A percentile compares a stretch with the other conserved stretches of the same genome.
Conservation (phyloP, 1,284 basidiomycete genomes). For the Psilocybe mexicana region DNA sequence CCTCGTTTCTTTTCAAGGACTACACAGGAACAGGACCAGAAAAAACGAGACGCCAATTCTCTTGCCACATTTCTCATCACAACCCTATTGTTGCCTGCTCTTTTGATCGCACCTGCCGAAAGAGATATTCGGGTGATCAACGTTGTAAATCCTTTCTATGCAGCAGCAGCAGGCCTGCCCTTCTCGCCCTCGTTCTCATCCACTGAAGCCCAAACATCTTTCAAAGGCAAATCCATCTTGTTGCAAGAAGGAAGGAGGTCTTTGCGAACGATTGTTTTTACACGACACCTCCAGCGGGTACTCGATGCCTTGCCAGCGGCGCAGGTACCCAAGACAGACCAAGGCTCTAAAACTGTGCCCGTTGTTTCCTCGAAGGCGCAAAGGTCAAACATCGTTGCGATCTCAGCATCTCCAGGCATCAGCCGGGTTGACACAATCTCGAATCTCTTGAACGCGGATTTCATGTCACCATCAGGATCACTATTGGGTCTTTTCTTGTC, state of each 20-base stretch:
- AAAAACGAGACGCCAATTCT: constrained; percentile 47
- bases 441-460: constrained; percentile 52
- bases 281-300: constrained; percentile 75
- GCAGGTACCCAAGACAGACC: constrained; percentile 55
- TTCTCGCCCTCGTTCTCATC: constrained; percentile 26
- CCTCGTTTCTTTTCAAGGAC: constrained; percentile 32
- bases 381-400: constrained; percentile 70
- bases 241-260: constrained; percentile 65
- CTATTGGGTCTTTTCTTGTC: constrained; percentile 47
- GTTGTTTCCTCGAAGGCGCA: constrained; percentile 50
- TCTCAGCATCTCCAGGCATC: constrained; percentile 73
- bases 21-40: constrained; percentile 29
- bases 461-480: constrained; percentile 31
- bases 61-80: constrained; percentile 77
- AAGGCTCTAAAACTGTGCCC: constrained; percentile 39
- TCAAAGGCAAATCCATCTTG: constrained; percentile 39
- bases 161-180: constrained; percentile 54
- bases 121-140: constrained; percentile 83
- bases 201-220: constrained; percentile 3
- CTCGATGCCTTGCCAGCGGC: constrained; percentile 70
- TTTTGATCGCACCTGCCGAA: constrained; percentile 79
- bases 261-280: constrained; percentile 62
- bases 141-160: constrained; percentile 83
- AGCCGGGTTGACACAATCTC: constrained; percentile 67
- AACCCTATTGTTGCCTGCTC: constrained; percentile 74